Base-by-base conservation (phyloP, 371 early-diverging fungal genomes). In the Mucor saturninus region DNA sequence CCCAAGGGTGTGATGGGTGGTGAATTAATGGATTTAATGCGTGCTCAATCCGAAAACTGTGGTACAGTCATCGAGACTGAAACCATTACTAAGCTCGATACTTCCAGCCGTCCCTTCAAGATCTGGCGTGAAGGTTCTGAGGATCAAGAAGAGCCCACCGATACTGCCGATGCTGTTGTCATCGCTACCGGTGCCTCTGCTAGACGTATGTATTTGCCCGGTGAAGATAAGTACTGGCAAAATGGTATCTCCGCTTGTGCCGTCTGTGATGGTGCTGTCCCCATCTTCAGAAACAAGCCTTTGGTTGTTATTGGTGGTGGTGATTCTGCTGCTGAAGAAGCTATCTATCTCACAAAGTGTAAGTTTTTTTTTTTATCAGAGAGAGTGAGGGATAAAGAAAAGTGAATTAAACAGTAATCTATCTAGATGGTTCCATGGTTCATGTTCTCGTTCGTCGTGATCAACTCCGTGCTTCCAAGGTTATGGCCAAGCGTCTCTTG, bases 111-210 rank as follows among this genome's bases (percentile, higher is more conserved):
- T 54, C 96, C 97, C 15, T 93, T 97, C 87, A 92, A 91, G 85
- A 75, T 94, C 62, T 95, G 96, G 96, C 86, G 88, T 70, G 96
- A 98, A 77, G 90, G 86, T 39, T 73, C 70, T 39, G 95, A 93
- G 64, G 75, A 72, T 61, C 77, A 88, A 51, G 83, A 75, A 29
- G 84, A 88, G 58, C 87, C 89, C 38, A 86, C 88, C 59, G 86
- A 86, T 63, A 85, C 88, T 5, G 86, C 95, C 60, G 91, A 95
- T 69, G 79, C 95, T 21, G 85, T 99, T 61, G 93, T 99, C 60
- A 85, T 99, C 54, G 98, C 99, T 55, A 99, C 99, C 26, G 99
- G 99, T 58, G 99, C 99, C 37, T 95, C 98, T 39, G 99, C 99
- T 57, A 97, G 92, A 81, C 90, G 98, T 72, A 88, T 99, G 80